These are phyloP conservation scores for Acacia acuminata DNA, from an alignment of 306 rosid genomes.

Conservation along the genomic window DNA sequence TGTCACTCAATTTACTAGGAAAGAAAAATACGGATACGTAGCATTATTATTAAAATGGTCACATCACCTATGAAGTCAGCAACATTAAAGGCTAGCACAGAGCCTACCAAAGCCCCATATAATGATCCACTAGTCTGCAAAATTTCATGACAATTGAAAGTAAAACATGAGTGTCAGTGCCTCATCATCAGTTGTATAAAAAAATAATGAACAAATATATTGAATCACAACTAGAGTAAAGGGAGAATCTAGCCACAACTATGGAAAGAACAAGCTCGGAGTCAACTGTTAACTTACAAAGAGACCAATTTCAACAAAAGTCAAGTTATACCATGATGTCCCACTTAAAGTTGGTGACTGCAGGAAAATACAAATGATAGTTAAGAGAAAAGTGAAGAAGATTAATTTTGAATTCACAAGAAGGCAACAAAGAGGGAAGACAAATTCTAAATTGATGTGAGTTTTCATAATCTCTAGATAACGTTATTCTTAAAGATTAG, in stretches of 20 bases:
- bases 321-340: conserved; percentile 76
- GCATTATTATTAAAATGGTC: conserved; percentile 8
- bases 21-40: conserved; percentile 26
- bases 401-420: not conserved
- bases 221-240: not conserved
- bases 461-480: not conserved
- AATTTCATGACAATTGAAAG: conserved; percentile 32
- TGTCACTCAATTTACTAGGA: conserved; percentile 30
- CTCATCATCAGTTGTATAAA: conserved; percentile 21
- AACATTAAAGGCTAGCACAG: conserved; percentile 78
- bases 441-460: not conserved
- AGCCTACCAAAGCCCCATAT: conserved; percentile 93
- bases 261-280: conserved; percentile 22
- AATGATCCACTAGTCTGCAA: conserved; percentile 96
- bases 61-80: conserved; percentile 82
- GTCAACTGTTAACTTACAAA: conserved; percentile 60
- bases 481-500: not conserved
- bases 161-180: not conserved
- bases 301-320: conserved; percentile 80
- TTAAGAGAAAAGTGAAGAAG: conserved; percentile 14
- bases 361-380: conserved; percentile 13
- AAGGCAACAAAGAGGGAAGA: not conserved
- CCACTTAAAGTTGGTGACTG: conserved; percentile 89
- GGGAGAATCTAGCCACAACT: conserved; percentile 20
- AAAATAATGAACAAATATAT: conserved; percentile 2